Conservation (phyloP, 2,329 filamentous ascomycete genomes). For the Trichoderma atrobrunneum region DNA sequence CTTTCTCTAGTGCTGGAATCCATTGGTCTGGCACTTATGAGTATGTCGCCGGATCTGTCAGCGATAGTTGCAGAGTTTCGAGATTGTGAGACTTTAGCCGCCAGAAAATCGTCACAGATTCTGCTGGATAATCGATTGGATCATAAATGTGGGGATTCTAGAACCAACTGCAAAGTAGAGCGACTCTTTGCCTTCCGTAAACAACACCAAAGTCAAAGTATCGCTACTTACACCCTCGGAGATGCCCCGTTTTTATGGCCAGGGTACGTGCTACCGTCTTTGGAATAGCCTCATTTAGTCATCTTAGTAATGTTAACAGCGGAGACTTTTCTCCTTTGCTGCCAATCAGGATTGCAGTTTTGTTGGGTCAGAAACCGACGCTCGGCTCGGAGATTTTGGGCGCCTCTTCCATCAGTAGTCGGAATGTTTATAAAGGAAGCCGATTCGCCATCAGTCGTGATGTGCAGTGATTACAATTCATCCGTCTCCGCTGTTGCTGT, state of each 20-base stretch:
- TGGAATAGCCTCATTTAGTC: background rate
- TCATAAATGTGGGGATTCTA: background rate
- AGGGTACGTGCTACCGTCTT: background rate
- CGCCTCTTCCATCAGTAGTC: background rate
- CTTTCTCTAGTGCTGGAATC: too few species aligned
- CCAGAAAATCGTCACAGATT: background rate
- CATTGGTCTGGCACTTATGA: background rate
- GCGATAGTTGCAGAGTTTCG: background rate
- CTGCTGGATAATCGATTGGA: background rate
- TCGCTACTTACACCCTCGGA: background rate
- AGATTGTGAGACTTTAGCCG: background rate
- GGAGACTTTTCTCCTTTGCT: background rate
- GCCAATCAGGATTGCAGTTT: background rate
- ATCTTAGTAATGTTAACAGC: background rate
- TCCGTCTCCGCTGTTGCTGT: background rate
- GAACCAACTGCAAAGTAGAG: background rate
- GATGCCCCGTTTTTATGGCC: background rate
- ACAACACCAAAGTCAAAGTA: rapidly evolving
- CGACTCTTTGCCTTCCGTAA: background rate
- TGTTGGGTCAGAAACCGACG: background rate
- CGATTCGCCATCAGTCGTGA: background rate
- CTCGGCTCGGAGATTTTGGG: background rate
- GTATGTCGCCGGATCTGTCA: background rate
- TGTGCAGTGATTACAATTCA: background rate
- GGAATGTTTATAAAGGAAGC: background rate